Evolutionary conservation across 305 asterid genomes (phyloP), one percentile per base, ranked within the genome.

Genomic region (Caryopteris hybrid): DNA sequence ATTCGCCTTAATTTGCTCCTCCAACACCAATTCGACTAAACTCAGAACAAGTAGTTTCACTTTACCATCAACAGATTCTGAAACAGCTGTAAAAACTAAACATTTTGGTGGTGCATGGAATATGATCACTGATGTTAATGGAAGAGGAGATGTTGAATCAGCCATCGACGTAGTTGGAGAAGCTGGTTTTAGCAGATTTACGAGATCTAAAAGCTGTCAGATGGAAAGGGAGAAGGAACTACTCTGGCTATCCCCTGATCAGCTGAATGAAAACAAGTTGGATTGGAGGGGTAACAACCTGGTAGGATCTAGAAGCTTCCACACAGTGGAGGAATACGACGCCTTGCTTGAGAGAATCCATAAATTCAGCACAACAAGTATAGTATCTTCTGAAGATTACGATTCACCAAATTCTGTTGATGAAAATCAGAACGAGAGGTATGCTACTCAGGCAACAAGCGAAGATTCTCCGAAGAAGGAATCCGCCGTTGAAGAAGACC

Each of bases 311-410:
- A 77, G 81, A 58, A 82, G 84, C 78, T 82, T 79, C 57, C 87
- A 82, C 74, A 77, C 84, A 3, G 84, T 79, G 56, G 83, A 82
- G 74, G 84, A 82, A 45, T 82, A 77, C 22, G 84, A 82, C 21
- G 72, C 76, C 12, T 53, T 79, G 74, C 75, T 79, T n/a, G 80
- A 74, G 65, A 77, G 84, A 50, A 77, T 74, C 25, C 77, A n/a
- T 17, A 76, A 61, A 2, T 60, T 55, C 23, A 67, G 58, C 36
- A 8, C 76, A 18, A 56, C 52, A 38, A 31, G 62, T 31, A 43
- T 8, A 6, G 71, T 20, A 21, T 50, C 66, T 36, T 47, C 25
- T 27, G 65, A 63, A 52, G 72, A 71, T 56, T 22, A 12, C 38
- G 33, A 23, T 21, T 8, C 72, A 20, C 22, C 38, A 6, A 48